These are phyloP conservation scores for Kwoniella europaea DNA, from an alignment of 768 basidiomycete genomes.

Conservation along the genomic window DNA sequence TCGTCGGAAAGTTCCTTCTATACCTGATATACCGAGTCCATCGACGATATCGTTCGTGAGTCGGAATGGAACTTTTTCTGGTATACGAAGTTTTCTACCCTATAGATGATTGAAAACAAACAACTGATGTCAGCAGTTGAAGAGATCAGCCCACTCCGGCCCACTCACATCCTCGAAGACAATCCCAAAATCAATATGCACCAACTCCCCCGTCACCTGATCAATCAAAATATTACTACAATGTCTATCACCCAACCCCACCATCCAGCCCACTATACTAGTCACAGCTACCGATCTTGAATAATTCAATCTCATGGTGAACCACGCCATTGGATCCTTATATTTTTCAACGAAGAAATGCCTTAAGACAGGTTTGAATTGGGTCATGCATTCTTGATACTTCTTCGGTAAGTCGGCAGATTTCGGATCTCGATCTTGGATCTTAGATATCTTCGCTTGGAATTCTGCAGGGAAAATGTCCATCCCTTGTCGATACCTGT, in stretches of 20 bases:
- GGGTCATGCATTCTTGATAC: conserved; percentile 60
- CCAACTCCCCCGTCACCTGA: conserved; percentile 76
- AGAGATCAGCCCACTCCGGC: neutral
- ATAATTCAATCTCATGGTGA: conserved; percentile 84
- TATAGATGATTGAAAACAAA: conserved; percentile 52
- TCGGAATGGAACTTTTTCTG: conserved; percentile 92
- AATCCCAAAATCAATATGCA: conserved; percentile 96
- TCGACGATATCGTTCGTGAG: conserved; percentile 93
- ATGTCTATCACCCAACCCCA: conserved; percentile 93
- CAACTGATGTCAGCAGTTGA: neutral
- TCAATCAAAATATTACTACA: conserved; percentile 90
- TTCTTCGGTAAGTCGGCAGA: conserved; percentile 33
- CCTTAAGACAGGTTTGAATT: conserved; percentile 83
- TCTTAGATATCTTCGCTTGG: conserved; percentile 49
- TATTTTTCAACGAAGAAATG: conserved; percentile 92
- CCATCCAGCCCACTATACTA: conserved; percentile 88
- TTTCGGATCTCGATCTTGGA: conserved; percentile 46
- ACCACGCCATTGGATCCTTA: conserved; percentile 88
- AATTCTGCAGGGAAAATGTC: conserved; percentile 62
- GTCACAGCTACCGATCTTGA: conserved; percentile 89
- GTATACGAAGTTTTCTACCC: conserved; percentile 78
- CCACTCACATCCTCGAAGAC: conserved; percentile 85
- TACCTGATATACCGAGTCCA: conserved; percentile 86
- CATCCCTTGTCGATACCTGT: conserved; percentile 68
- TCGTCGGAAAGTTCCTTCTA: conserved; percentile 90